A percentile compares a stretch with the other conserved stretches of the same genome.
These are phyloP conservation scores for Larix sibirica DNA, from an alignment of 83 land plant species.

Conservation along the genomic window DNA sequence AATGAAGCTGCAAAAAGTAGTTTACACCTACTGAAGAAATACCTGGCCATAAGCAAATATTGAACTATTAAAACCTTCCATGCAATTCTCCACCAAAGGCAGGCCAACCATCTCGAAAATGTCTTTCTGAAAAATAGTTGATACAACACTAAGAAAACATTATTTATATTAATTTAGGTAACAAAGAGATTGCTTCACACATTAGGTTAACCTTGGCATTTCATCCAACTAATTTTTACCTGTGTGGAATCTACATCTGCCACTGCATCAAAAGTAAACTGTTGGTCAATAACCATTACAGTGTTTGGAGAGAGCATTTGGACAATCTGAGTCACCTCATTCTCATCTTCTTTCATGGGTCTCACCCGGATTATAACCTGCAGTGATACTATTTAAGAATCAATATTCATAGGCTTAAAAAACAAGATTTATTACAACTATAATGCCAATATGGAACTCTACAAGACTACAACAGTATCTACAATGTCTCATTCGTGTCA, in stretches of 20 bases:
- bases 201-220: too few relatives aligned
- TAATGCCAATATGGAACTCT: too few relatives aligned
- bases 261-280: slow-evolving; percentile 94
- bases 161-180: too few relatives aligned
- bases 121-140: slow-evolving; percentile 31
- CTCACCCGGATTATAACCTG: slow-evolving; percentile 71
- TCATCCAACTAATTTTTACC: slow-evolving; percentile 52
- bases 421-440: too few relatives aligned
- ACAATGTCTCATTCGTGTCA: too few relatives aligned
- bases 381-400: not conserved
- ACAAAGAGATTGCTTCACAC: not conserved
- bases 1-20: not conserved
- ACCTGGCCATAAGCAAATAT: slow-evolving; percentile 99
- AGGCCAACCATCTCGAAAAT: slow-evolving; percentile 87
- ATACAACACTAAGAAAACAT: too few relatives aligned
- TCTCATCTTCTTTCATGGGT: not conserved
- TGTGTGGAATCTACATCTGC: slow-evolving; percentile 87
- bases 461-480: too few relatives aligned
- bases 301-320: slow-evolving; percentile 68
- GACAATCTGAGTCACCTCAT: slow-evolving; percentile 62
- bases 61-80: slow-evolving; percentile 96
- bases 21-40: not conserved
- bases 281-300: slow-evolving; percentile 61
- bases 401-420: not conserved
- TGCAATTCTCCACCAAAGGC: slow-evolving; percentile 96